Percentiles rank a stretch among this genome's conserved stretches.
These are phyloP conservation scores for Marasmius oreades DNA, from an alignment of 1,284 basidiomycete genomes.

Conservation along the genomic window DNA sequence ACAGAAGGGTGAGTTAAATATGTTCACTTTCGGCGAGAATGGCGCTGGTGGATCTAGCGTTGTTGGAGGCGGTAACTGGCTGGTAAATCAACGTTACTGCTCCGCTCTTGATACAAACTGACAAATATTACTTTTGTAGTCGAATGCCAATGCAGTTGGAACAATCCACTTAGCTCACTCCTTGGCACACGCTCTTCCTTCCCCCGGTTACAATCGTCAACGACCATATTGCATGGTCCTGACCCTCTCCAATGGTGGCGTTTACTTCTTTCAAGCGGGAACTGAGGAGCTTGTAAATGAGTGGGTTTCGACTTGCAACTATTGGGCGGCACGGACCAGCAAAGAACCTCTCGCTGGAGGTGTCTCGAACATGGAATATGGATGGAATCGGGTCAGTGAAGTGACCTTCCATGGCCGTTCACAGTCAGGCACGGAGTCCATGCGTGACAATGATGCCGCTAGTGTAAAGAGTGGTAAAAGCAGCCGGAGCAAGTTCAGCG, in stretches of 20 bases:
- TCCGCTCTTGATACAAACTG: neutral
- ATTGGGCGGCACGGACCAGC: conserved; percentile 93
- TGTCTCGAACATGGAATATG: conserved; percentile 99
- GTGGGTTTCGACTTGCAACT: conserved; percentile 98
- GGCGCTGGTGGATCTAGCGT: conserved; percentile 53
- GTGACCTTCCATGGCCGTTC: conserved; percentile 44
- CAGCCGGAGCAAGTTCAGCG: conserved; percentile 58
- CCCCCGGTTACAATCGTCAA: conserved; percentile 87
- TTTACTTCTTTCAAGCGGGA: conserved; percentile 96
- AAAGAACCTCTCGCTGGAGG: conserved; percentile 93
- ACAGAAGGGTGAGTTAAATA: conserved; percentile 87
- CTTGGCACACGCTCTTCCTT: conserved; percentile 81
- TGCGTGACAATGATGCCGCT: conserved; percentile 47
- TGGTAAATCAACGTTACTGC: conserved; percentile 52
- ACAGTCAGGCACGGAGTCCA: conserved; percentile 52
- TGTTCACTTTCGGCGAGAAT: conserved; percentile 88
- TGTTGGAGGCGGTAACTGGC: conserved; percentile 96
- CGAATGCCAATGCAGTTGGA: conserved; percentile 84
- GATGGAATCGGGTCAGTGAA: conserved; percentile 79
- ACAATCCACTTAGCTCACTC: conserved; percentile 84
- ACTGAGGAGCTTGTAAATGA: conserved; percentile 97
- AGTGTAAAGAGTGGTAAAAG: conserved; percentile 72
- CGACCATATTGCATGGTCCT: conserved; percentile 96
- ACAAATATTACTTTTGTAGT: conserved; percentile 35
- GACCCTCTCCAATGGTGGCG: conserved; percentile 82